A percentile compares a stretch with the other conserved stretches of the same genome.
Conservation (phyloP, 106 monocot genomes). For the Iris macrosiphon region DNA sequence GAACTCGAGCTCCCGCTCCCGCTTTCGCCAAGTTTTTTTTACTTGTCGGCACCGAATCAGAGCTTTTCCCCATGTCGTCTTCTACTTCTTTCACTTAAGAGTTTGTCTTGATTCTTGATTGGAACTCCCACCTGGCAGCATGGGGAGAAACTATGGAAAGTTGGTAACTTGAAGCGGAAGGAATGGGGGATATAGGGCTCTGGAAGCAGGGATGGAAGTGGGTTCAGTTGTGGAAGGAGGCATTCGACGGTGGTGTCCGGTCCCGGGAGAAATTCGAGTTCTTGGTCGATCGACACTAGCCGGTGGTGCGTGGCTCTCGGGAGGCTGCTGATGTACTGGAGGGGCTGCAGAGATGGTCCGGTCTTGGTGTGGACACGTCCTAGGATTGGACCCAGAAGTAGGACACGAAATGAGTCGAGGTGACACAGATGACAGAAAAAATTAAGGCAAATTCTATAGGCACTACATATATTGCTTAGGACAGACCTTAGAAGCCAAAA, state of each 20-base stretch:
- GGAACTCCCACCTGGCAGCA: not conserved
- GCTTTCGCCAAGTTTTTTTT: conserved; percentile 18
- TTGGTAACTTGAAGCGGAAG: not conserved
- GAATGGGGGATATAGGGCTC: conserved; percentile 71
- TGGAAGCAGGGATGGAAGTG: conserved; percentile 82
- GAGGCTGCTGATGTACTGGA: conserved; percentile 53
- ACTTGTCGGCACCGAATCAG: conserved; percentile 19
- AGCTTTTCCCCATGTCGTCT: not conserved
- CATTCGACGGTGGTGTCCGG: too few relatives aligned
- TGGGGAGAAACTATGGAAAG: not conserved
- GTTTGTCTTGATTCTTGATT: not conserved
- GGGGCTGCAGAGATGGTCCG: conserved; percentile 55
- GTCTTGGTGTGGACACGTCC: too few relatives aligned
- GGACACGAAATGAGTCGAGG: too few relatives aligned
- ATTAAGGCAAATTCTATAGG: too few relatives aligned
- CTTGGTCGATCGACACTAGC: conserved; percentile 62
- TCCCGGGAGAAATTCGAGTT: too few relatives aligned
- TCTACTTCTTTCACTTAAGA: not conserved
- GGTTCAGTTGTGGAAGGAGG: conserved; percentile 56
- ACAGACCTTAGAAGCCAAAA: too few relatives aligned
- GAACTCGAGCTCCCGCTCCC: too few relatives aligned
- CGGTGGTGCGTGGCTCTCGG: conserved; percentile 30
- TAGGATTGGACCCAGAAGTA: too few relatives aligned
- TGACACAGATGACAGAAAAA: too few relatives aligned
- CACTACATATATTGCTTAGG: too few relatives aligned